Percentiles rank a stretch among this genome's conserved stretches.
Evolutionary conservation across 495 filamentous ascomycete species (phyloP).

Genomic region (Cryomyces minteri): DNA sequence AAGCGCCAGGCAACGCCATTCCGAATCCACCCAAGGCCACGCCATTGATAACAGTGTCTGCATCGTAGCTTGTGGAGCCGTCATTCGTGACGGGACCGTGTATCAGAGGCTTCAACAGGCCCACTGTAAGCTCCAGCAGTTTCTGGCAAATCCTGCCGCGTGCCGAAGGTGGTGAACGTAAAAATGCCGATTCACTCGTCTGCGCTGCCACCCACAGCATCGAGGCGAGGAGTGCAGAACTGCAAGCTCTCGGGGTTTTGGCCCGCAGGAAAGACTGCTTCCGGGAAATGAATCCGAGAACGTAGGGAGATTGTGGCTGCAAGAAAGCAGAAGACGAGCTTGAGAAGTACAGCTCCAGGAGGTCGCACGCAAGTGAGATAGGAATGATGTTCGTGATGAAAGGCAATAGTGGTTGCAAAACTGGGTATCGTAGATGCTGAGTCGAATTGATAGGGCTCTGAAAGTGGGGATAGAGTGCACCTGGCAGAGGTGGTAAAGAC

Average conservation of each 20-base stretch:
- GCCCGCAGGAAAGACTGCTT: constrained; percentile 80
- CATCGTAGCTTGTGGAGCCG: constrained; percentile 32
- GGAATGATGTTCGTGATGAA: constrained; percentile 68
- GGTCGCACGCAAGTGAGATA: constrained; percentile 62
- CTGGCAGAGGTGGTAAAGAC: constrained; percentile 63
- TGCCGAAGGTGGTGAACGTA: constrained; percentile 73
- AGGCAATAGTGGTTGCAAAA: constrained; percentile 65
- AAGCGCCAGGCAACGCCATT: not conserved
- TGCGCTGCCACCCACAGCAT: constrained; percentile 92
- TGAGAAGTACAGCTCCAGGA: constrained; percentile 75
- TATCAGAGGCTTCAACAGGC: constrained; percentile 74
- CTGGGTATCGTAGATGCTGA: constrained; percentile 56
- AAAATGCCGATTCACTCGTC: constrained; percentile 81
- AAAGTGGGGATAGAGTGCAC: constrained; percentile 36
- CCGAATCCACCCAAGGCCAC: constrained; percentile 57
- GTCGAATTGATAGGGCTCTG: constrained; percentile 26
- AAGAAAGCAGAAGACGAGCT: constrained; percentile 71
- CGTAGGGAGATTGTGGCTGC: constrained; percentile 76
- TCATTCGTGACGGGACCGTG: constrained; percentile 56
- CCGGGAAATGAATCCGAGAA: constrained; percentile 79
- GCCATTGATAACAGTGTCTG: constrained; percentile 58
- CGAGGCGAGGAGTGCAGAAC: constrained; percentile 71
- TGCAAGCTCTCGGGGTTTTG: constrained; percentile 64
- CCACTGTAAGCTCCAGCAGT: constrained; percentile 71
- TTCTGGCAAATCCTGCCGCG: constrained; percentile 80